Evolutionary conservation across 768 basidiomycete genomes (phyloP).

Genomic region (Nidula microcarpa): DNA sequence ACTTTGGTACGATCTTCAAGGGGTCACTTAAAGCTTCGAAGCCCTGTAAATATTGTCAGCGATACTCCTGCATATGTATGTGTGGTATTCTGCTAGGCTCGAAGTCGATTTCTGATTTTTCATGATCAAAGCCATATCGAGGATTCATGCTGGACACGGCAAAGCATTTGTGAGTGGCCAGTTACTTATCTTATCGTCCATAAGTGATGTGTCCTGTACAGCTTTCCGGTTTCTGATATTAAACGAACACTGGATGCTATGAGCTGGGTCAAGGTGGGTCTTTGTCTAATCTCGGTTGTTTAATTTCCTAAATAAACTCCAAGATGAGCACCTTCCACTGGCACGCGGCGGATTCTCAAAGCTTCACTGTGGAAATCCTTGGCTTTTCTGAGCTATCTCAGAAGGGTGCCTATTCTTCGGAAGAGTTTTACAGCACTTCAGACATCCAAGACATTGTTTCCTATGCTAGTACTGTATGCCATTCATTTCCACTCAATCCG

Average conservation of each 20-base stretch:
- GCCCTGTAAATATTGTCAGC: constrained; percentile 58
- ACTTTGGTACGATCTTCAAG: constrained; percentile 57
- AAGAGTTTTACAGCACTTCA: constrained; percentile 44
- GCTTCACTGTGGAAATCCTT: constrained; percentile 69
- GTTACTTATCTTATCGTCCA: not conserved
- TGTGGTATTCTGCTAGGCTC: constrained; percentile 18
- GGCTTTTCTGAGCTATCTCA: constrained; percentile 56
- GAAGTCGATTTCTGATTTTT: constrained; percentile 32
- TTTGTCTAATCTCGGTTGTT: constrained; percentile 7
- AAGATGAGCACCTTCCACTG: constrained; percentile 79
- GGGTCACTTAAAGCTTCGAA: constrained; percentile 49
- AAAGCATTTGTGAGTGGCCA: constrained; percentile 58
- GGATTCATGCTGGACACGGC: constrained; percentile 81
- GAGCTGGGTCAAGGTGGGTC: constrained; percentile 64
- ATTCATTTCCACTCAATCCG: not conserved
- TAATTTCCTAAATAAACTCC: not conserved
- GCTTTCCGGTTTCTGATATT: constrained; percentile 62
- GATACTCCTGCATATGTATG: constrained; percentile 59
- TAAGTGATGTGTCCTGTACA: constrained; percentile 11
- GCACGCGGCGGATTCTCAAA: constrained; percentile 82
- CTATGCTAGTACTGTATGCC: constrained; percentile 69
- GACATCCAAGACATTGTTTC: constrained; percentile 59
- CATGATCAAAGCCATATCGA: constrained; percentile 67
- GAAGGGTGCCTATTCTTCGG: constrained; percentile 65
- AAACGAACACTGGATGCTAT: constrained; percentile 72